A percentile compares a stretch with the other conserved stretches of the same genome.
phyloP scores from a whole-genome alignment of 192 early-diverging fungal genomes.

The Coemansia sp. region DNA sequence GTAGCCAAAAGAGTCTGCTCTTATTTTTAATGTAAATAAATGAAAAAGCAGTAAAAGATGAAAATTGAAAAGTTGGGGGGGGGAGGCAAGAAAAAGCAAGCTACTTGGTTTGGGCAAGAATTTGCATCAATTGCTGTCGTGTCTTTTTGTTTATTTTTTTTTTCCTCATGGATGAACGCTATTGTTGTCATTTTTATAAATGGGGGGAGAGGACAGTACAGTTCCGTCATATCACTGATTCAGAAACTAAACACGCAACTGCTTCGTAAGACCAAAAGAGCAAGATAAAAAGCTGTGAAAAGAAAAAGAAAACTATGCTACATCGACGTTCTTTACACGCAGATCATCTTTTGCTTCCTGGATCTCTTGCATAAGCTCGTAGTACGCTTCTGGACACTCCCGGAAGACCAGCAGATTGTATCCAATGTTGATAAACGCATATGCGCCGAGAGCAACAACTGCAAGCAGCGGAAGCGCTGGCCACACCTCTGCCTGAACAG shows the following conservation, averaged over 20 bases:
- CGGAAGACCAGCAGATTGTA: conserved; percentile 84
- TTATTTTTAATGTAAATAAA: conserved; percentile 5
- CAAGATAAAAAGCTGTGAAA: neutral
- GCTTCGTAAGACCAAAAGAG: too few relatives aligned
- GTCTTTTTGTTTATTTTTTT: conserved; percentile 6
- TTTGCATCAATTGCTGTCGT: neutral
- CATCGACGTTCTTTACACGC: conserved; percentile 64
- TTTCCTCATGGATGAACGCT: too few relatives aligned
- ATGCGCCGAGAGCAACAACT: conserved; percentile 84
- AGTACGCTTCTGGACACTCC: conserved; percentile 89
- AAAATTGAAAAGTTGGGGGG: neutral
- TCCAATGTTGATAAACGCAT: conserved; percentile 85
- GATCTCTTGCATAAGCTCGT: conserved; percentile 82
- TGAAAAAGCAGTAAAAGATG: conserved; percentile 4
- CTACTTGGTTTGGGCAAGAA: too few relatives aligned
- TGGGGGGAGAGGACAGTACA: too few relatives aligned
- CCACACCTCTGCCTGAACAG: conserved; percentile 40
- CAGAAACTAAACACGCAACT: too few relatives aligned
- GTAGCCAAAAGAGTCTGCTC: neutral
- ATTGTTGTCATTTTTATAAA: too few relatives aligned
- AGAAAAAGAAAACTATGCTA: conserved; percentile 14
- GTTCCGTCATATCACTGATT: too few relatives aligned
- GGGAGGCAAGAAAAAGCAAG: neutral
- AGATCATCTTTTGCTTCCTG: conserved; percentile 78
- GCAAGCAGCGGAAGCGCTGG: conserved; percentile 39